Percentiles rank a stretch among this genome's conserved stretches.
Conservation (phyloP, 2,329 filamentous ascomycete species). For the Clarireedia sp. region DNA sequence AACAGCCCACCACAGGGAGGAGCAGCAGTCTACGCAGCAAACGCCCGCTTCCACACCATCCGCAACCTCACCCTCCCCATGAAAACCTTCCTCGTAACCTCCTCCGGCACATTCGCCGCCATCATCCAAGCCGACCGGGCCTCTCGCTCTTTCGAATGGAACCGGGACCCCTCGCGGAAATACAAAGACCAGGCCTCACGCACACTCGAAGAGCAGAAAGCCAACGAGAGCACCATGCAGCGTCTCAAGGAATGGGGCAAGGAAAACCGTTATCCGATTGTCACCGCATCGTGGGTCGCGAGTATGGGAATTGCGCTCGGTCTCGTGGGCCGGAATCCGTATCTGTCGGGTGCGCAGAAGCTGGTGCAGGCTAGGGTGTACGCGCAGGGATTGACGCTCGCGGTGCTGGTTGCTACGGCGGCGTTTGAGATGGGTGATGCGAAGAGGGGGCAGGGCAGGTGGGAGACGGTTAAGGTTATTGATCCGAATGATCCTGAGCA, state of each 20-base stretch:
- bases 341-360: constrained; percentile 57
- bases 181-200: constrained; percentile 25
- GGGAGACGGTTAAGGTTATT: constrained; percentile 75
- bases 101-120: constrained; percentile 72
- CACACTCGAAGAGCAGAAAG: constrained; percentile 14
- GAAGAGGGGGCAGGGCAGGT: constrained; percentile 65
- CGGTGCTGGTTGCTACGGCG: constrained; percentile 58
- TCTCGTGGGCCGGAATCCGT: constrained; percentile 55
- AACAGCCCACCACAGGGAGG: constrained; percentile 17
- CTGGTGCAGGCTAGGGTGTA: constrained; percentile 70
- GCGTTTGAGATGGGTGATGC: constrained; percentile 69
- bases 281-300: constrained; percentile 58
- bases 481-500: constrained; percentile 78
- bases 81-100: constrained; percentile 82
- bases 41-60: constrained; percentile 66
- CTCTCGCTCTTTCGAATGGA: constrained; percentile 62
- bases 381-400: constrained; percentile 63
- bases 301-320: constrained; percentile 56
- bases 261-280: constrained; percentile 60
- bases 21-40: constrained; percentile 57
- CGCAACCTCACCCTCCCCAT: constrained; percentile 79
- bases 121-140: constrained; percentile 79
- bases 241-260: constrained; percentile 65
- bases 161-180: constrained; percentile 32
- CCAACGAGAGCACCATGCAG: constrained; percentile 44